These are phyloP conservation scores for Candida easanensis DNA, from an alignment of 805 yeast species.

Conservation along the genomic window DNA sequence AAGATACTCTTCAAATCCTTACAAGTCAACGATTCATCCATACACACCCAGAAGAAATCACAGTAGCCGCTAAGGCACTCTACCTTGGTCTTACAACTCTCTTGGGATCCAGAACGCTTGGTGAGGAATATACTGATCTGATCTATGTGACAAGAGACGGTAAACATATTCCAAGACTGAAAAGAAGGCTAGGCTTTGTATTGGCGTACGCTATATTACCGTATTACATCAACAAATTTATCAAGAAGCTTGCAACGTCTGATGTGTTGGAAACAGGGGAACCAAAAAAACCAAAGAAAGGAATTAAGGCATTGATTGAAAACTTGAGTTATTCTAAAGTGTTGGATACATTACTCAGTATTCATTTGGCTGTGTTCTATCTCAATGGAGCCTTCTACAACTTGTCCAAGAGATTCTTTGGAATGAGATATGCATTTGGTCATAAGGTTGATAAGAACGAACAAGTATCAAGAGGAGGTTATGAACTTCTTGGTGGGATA, in stretches of 20 bases:
- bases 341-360: constrained; percentile 52
- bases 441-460: constrained; percentile 49
- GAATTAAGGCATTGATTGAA: constrained; percentile 18
- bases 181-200: constrained; percentile 56
- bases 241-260: constrained; percentile 15
- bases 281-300: constrained; percentile 10
- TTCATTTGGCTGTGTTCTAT: constrained; percentile 81
- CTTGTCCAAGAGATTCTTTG: constrained; percentile 71
- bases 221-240: constrained; percentile 37
- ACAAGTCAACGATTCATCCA: constrained; percentile 64
- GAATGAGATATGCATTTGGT: constrained; percentile 75
- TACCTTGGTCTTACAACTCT: constrained; percentile 78
- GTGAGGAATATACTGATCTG: constrained; percentile 91
- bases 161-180: constrained; percentile 41
- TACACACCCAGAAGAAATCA: constrained; percentile 58
- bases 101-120: constrained; percentile 75
- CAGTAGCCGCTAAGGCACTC: constrained; percentile 52
- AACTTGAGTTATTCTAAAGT: constrained; percentile 42
- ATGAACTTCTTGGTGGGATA: constrained; percentile 70
- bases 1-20: constrained; percentile 50
- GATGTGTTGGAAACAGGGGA: constrained; percentile 19
- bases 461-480: constrained; percentile 50
- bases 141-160: constrained; percentile 59
- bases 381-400: constrained; percentile 81
- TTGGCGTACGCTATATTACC: constrained; percentile 64